Base-by-base conservation (phyloP, 1,284 basidiomycete genomes). In the Rhodotorula sp. region DNA sequence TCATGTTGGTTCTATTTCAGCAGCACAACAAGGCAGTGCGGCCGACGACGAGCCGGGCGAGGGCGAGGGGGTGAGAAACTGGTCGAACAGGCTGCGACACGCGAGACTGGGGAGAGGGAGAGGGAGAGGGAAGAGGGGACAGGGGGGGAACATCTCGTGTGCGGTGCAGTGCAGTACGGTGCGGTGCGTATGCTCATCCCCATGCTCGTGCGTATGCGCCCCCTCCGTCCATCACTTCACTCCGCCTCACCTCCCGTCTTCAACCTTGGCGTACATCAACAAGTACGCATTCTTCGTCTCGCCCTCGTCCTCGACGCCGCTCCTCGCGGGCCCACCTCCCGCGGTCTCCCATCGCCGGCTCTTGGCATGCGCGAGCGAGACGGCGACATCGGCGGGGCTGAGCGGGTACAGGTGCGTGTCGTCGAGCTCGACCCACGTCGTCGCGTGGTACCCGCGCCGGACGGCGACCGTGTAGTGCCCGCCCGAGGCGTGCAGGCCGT, bases 391-490 rank as follows among this genome's bases (percentile, higher is more conserved):
- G 27, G 51, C 64, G 4, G 51, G 56, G 1, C 51, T 48, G 15
- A 74, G 56, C 15, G 67, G 27, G 25, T 60, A 62, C 51, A 77
- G 66, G 44, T 67, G 62, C 37, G 69, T 73, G 62, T 70, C 70
- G 97, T 86, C 96, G 92, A 98, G 32, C 34, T 72, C 67, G 34
- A 76, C 32, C 82, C 80, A 75, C 79, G 81, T 60, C 72, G 78
- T 82, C 75, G 78, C 77, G n/a, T 88, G 86, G 41, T 76, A 88
- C 88, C 92, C 90, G 72, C 93, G 90, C 15, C 95, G 84, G 2
- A 97, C 91, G 75, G 95, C 91, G 57, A 97, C 88, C 2, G 95
- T 99, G 83, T 98, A 99, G 82, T 98, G 95, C 0, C 96, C 96
- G 13, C 95, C 95, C 0, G 89, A 89, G 0, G 96, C 94, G 22